phyloP scores from a whole-genome alignment of 2,329 filamentous ascomycete genomes.

The Fusarium circinatum region DNA sequence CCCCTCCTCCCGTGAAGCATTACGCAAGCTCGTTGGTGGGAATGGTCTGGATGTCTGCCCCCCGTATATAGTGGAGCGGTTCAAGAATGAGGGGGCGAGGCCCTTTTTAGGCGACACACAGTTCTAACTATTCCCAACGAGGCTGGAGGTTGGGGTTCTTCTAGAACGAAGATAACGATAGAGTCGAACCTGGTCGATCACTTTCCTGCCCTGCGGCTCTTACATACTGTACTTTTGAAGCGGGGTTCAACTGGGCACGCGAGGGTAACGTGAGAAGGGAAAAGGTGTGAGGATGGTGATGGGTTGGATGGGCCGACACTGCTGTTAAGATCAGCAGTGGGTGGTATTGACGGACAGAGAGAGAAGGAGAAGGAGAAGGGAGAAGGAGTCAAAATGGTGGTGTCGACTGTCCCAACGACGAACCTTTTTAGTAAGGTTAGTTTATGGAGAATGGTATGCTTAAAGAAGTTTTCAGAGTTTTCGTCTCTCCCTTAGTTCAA shows the following conservation, averaged over 20 bases:
- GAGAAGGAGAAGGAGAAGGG: not conserved
- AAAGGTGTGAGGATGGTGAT: constrained; percentile 24
- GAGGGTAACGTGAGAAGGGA: not conserved
- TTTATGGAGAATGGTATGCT: constrained; percentile 28
- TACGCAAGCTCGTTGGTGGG: constrained; percentile 41
- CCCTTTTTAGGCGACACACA: constrained; percentile 29
- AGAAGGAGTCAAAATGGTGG: constrained; percentile 2
- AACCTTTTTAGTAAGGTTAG: constrained; percentile 37
- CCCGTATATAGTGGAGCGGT: constrained; percentile 26
- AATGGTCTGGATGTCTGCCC: constrained; percentile 35
- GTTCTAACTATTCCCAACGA: constrained; percentile 30
- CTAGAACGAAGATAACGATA: constrained; percentile 26
- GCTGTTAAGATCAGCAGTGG: constrained; percentile 15
- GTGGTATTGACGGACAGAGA: constrained; percentile 2
- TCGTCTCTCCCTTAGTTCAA: not conserved
- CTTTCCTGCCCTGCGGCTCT: constrained; percentile 32
- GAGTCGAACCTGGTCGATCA: constrained; percentile 9
- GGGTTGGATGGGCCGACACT: constrained; percentile 33
- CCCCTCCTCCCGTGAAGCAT: constrained; percentile 17
- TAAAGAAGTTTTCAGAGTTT: constrained; percentile 28
- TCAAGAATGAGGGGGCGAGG: constrained; percentile 4
- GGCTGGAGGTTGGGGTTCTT: constrained; percentile 35
- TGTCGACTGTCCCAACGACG: constrained; percentile 13
- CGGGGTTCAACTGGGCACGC: constrained; percentile 7
- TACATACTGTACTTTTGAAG: constrained; percentile 2